Conservation (phyloP, 1,284 basidiomycete species). For the Inonotus hispidus region DNA sequence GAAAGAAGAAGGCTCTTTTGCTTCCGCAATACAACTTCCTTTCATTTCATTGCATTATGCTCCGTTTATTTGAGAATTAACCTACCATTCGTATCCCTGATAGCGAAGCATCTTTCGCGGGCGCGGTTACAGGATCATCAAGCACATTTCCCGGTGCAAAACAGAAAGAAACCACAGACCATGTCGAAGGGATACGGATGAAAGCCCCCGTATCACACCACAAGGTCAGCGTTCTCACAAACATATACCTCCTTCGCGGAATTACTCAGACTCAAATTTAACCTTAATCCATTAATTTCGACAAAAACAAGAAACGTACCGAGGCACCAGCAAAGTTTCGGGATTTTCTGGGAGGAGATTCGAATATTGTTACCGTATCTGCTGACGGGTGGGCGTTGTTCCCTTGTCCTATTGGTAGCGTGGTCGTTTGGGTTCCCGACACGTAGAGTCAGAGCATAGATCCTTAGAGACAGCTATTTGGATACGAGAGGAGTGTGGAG, state of each 20-base stretch:
- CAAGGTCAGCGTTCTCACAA: neutral
- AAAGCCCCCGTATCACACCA: neutral
- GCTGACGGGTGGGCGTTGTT: conserved; percentile 55
- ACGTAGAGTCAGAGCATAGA: neutral
- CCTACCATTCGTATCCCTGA: neutral
- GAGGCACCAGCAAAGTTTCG: conserved; percentile 29
- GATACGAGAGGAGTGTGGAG: too few species aligned
- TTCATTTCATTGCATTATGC: neutral
- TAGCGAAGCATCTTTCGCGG: neutral
- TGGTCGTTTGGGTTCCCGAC: conserved; percentile 52
- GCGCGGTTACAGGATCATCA: neutral
- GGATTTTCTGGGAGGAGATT: conserved; percentile 40
- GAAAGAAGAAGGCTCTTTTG: too few species aligned
- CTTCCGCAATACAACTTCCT: too few species aligned
- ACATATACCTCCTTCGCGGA: neutral
- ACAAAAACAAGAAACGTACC: neutral
- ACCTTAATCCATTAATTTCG: neutral
- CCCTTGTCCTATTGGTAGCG: conserved; percentile 43
- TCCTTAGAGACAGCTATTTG: neutral
- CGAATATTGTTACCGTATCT: conserved; percentile 39
- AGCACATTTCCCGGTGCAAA: too few species aligned
- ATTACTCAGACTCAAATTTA: too few species aligned
- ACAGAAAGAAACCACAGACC: neutral
- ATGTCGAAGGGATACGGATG: conserved; percentile 13
- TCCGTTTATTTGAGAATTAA: too few species aligned